Conservation (phyloP, 1,139 yeast genomes). For the Blastobotrys elegans region DNA sequence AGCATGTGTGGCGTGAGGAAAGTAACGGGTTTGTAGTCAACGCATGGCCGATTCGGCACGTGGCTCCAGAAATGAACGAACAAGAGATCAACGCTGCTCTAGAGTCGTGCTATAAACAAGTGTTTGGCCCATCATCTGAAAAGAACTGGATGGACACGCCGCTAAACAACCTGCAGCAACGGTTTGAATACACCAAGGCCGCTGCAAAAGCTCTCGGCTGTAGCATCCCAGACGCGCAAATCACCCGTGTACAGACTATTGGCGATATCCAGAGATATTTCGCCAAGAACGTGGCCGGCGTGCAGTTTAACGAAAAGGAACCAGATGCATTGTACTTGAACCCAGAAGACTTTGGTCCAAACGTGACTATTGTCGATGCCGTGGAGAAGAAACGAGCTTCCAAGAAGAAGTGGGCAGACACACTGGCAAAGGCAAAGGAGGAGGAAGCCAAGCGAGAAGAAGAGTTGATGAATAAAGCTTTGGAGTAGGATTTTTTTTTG, state of each 20-base stretch:
- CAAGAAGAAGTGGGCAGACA: conserved; percentile 39
- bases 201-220: conserved; percentile 59
- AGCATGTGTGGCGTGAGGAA: conserved; percentile 22
- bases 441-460: conserved; percentile 38
- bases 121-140: conserved; percentile 5
- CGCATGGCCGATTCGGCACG: conserved; percentile 31
- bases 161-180: conserved; percentile 44
- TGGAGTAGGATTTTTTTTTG: conserved; percentile 11
- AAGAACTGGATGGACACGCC: conserved; percentile 9
- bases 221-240: conserved; percentile 58
- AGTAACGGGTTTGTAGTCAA: conserved; percentile 24
- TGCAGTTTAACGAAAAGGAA: conserved; percentile 55
- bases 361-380: conserved; percentile 43
- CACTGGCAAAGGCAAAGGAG: conserved; percentile 40
- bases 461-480: conserved; percentile 35
- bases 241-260: conserved; percentile 49
- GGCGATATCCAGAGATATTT: conserved; percentile 45
- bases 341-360: conserved; percentile 43
- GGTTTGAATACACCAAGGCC: conserved; percentile 55
- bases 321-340: conserved; percentile 72
- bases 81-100: conserved; percentile 22
- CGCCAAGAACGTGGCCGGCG: conserved; percentile 42
- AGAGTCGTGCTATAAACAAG: conserved; percentile 3
- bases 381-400: conserved; percentile 39
- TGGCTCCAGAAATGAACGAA: conserved; percentile 22